Percentiles rank a stretch among this genome's conserved stretches.
phyloP scores from a whole-genome alignment of 2,329 filamentous ascomycete genomes.

The Pseudogymnoascus sp. region DNA sequence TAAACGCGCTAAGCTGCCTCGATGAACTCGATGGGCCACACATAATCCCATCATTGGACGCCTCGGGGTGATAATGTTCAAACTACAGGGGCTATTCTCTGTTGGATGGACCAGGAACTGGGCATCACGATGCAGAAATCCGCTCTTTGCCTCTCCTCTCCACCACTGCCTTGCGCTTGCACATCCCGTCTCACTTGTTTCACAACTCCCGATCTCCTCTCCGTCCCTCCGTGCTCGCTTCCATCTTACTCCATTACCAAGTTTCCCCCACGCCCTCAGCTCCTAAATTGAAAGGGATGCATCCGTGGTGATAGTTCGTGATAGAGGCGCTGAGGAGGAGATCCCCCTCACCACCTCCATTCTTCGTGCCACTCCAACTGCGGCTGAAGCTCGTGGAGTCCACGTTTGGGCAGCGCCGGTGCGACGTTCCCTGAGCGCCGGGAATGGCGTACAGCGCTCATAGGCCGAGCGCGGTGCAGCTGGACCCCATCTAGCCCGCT shows the following conservation, averaged over 20 bases:
- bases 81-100: background rate
- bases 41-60: background rate
- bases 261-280: background rate
- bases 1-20: background rate
- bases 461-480: background rate
- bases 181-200: conserved; percentile 1
- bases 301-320: background rate
- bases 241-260: background rate
- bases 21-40: background rate
- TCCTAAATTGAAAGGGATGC: background rate
- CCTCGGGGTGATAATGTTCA: background rate
- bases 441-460: background rate
- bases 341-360: background rate
- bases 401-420: conserved; percentile 1
- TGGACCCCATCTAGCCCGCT: conserved; percentile 5
- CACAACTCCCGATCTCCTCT: background rate
- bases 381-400: conserved; percentile 4
- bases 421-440: background rate
- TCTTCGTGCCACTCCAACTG: conserved; percentile 1
- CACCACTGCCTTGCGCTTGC: background rate
- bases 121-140: background rate
- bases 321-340: background rate
- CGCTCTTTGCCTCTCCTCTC: background rate
- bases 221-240: conserved; percentile 1
- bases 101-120: background rate